Evolutionary conservation across 2,329 filamentous ascomycete genomes (phyloP).

Genomic region (Rhynchosporium agropyri): DNA sequence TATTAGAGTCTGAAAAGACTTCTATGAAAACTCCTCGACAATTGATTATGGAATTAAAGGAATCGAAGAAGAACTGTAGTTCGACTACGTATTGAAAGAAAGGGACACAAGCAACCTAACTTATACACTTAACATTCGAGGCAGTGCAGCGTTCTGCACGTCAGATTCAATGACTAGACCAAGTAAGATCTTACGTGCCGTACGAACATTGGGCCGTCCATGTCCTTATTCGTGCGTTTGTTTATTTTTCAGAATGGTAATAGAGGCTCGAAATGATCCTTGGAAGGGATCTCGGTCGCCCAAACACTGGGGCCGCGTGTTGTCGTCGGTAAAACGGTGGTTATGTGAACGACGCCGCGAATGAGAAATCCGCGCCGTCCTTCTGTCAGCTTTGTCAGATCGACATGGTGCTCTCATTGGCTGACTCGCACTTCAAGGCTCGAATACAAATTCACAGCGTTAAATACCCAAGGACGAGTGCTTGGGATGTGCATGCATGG

Average conservation of each 20-base stretch:
- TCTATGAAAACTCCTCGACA: not conserved
- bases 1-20: not conserved
- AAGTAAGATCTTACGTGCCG: not conserved
- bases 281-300: not conserved
- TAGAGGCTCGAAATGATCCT: not conserved
- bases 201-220: not conserved
- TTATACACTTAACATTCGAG: conserved; percentile 17
- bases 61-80: not conserved
- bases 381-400: conserved; percentile 4
- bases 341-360: conserved; percentile 4
- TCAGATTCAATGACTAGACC: not conserved
- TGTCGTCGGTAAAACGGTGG: not conserved
- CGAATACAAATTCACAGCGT: not conserved
- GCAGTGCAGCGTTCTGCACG: conserved; percentile 13
- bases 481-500: not conserved
- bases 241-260: not conserved
- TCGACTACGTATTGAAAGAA: not conserved
- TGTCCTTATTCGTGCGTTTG: not conserved
- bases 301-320: conserved; percentile 7
- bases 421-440: not conserved
- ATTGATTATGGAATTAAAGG: conserved; percentile 3
- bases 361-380: not conserved
- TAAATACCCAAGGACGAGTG: not conserved
- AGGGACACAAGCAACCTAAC: conserved; percentile 5
- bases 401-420: not conserved